Conservation (phyloP, 495 filamentous ascomycete genomes). For the Pyrenopolyporus hunteri region DNA sequence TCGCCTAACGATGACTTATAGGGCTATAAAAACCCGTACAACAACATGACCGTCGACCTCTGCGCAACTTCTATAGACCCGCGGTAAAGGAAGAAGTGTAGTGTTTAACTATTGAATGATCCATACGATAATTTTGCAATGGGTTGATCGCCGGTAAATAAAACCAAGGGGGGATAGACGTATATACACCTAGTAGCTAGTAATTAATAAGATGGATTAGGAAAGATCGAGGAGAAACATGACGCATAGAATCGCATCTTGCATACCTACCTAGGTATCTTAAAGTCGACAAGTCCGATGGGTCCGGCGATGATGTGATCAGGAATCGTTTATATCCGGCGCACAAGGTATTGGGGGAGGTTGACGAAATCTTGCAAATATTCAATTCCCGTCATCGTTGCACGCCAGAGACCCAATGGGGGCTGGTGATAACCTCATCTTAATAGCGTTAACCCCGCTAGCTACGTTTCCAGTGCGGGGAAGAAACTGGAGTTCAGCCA, state of each 20-base stretch:
- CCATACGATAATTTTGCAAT: no score
- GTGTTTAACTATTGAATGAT: no score
- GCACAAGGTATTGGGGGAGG: background rate
- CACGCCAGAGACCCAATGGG: background rate
- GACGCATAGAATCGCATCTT: background rate
- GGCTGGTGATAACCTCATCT: constrained; percentile 25
- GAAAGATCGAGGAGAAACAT: background rate
- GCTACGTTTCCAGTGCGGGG: constrained; percentile 1
- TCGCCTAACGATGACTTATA: no score
- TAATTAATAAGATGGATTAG: background rate
- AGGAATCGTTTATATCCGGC: background rate
- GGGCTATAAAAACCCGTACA: constrained; percentile 41
- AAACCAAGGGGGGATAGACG: background rate
- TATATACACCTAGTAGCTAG: background rate
- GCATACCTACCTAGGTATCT: no score
- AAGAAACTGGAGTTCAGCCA: constrained; percentile 28
- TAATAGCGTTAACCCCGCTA: constrained; percentile 14
- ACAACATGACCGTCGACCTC: constrained; percentile 36
- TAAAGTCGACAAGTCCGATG: no score
- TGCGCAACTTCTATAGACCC: constrained; percentile 33
- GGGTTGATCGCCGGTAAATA: background rate
- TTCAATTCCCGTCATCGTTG: background rate
- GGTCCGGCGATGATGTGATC: background rate
- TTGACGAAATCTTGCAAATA: background rate
- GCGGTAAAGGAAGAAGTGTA: no score